A percentile compares a stretch with the other conserved stretches of the same genome.
Evolutionary conservation across 225 moss, liverwort and hornwort genomes (phyloP).

Genomic region (Lunularia cruciata): DNA sequence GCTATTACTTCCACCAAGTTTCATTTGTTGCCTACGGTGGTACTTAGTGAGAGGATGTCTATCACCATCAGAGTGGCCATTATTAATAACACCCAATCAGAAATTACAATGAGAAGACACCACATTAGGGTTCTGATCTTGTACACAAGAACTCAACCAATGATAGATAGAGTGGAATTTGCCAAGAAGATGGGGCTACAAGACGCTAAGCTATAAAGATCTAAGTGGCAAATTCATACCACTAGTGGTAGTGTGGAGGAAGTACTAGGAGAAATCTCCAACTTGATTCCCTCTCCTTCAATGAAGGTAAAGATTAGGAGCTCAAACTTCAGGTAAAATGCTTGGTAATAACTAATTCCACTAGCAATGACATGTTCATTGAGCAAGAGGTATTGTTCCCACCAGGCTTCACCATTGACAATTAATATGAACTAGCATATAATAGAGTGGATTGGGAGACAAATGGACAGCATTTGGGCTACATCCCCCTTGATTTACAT

Average conservation of each 20-base stretch:
- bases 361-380: not conserved
- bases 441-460: conserved; percentile 3
- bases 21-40: not conserved
- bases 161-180: not conserved
- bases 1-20: not conserved
- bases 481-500: conserved; percentile 4
- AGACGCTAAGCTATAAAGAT: not conserved
- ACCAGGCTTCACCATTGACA: conserved; percentile 12
- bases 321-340: not conserved
- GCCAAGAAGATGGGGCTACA: not conserved
- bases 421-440: not conserved
- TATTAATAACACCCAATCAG: not conserved
- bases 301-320: too few species aligned
- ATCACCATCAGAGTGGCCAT: not conserved
- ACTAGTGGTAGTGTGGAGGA: conserved; percentile 11
- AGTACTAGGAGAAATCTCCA: not conserved
- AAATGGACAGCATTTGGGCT: not conserved
- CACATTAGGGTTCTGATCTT: not conserved
- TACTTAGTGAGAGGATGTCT: not conserved
- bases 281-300: not conserved
- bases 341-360: not conserved
- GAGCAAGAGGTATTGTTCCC: conserved; percentile 12
- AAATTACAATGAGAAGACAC: not conserved
- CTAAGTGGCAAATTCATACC: conserved; percentile 1
- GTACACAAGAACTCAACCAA: not conserved